Percentiles rank a stretch among this genome's conserved stretches.
These are phyloP conservation scores for Xylaria sp. DNA, from an alignment of 2,329 filamentous ascomycete species.

Conservation along the genomic window DNA sequence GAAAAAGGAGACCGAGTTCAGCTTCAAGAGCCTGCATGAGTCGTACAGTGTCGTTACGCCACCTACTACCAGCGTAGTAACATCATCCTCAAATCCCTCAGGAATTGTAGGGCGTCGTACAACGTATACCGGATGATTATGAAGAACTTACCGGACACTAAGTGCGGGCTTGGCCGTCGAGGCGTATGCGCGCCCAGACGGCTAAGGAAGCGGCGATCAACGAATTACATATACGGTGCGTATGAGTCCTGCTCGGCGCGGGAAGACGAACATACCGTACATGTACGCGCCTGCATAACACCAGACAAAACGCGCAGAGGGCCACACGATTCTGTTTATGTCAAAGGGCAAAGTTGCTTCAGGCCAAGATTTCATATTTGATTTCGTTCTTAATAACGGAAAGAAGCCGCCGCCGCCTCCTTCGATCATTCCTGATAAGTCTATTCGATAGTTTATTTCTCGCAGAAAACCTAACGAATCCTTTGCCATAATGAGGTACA, in stretches of 20 bases:
- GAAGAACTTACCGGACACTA: conserved; percentile 1
- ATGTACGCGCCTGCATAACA: conserved; percentile 7
- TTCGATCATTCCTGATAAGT: conserved; percentile 12
- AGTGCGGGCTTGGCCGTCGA: conserved; percentile 27
- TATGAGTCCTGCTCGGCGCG: conserved; percentile 25
- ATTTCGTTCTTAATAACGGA: conserved; percentile 11
- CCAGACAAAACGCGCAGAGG: not conserved
- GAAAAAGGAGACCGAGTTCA: conserved; percentile 18
- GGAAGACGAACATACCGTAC: conserved; percentile 11
- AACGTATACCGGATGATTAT: conserved; percentile 1
- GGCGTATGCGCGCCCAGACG: conserved; percentile 26
- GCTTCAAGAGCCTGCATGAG: not conserved
- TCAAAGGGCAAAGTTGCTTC: not conserved
- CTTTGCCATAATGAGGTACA: conserved; percentile 24
- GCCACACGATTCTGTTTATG: not conserved
- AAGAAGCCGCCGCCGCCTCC: conserved; percentile 5
- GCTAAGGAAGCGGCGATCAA: conserved; percentile 27
- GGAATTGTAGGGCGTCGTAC: not conserved
- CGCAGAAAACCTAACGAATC: conserved; percentile 23
- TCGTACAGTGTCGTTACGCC: conserved; percentile 3
- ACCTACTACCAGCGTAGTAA: conserved; percentile 12
- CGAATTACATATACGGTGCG: conserved; percentile 19
- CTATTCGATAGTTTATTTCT: conserved; percentile 23
- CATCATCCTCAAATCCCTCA: conserved; percentile 23
- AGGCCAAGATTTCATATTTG: conserved; percentile 25